Base-by-base conservation (phyloP, 345 rosid species). In the Lepidium africanum region DNA sequence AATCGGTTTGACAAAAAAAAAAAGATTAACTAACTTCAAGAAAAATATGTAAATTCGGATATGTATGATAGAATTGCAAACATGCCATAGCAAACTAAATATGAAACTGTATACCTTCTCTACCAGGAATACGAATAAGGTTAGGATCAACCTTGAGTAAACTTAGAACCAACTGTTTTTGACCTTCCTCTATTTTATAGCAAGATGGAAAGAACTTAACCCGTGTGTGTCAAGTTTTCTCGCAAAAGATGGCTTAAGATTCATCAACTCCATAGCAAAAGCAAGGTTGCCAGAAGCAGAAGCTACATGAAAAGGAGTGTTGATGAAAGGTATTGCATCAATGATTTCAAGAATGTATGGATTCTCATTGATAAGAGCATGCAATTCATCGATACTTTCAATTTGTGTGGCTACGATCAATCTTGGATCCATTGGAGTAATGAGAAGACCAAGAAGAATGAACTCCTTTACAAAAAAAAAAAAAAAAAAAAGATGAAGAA, bases 261-360 rank as follows among this genome's bases (percentile, higher is more conserved):
- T 73, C 68, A 75, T 67, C 6, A 80, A 39, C 59, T 82, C 80
- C 72, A 43, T 19, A 13, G 80, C 74, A 17, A 59, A 77, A n/a
- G 62, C 77, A 17, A 42, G 35, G 6, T 65, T 52, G 3, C 86
- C 84, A 7, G 23, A 36, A 30, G 39, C 52, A 35, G 79, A 75
- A 37, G 86, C 70, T 37, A 39, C 14, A 25, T 82, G 82, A 5
- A 80, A 66, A 27, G 81, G 84, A 43, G 81, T 78, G 14, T 73
- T 75, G 13, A 55, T 50, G 48, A 82, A 82, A 52, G 82, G 77
- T n/a, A 62, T n/a, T 16, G 56, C 40, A 57, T 77, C 77, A 12
- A 75, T 62, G 8, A 17, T 17, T 3, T 48, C 69, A 21, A 82
- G 59, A 72, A 77, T 21, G 21, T 61, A 25, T 19, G 66, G 76